These are phyloP conservation scores for Wickerhamomyces sp. DNA, from an alignment of 1,139 yeast species.

Conservation along the genomic window DNA sequence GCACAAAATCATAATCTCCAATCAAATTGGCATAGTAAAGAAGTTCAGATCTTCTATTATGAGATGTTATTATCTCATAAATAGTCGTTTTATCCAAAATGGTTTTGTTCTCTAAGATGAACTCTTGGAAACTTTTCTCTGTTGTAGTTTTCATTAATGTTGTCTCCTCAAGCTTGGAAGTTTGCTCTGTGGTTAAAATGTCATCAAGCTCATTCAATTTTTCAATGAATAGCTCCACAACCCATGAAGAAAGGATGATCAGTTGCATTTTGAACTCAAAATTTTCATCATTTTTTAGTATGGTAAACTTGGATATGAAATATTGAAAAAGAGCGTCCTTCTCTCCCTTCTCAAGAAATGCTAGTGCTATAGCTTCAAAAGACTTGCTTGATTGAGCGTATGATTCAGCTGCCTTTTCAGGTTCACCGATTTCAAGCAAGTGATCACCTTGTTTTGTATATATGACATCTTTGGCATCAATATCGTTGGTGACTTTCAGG, in stretches of 20 bases:
- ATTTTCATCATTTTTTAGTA: constrained; percentile 29
- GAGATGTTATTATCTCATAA: constrained; percentile 65
- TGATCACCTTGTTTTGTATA: constrained; percentile 60
- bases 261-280: constrained; percentile 44
- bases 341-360: constrained; percentile 39
- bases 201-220: constrained; percentile 45
- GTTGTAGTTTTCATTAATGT: constrained; percentile 23
- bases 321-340: constrained; percentile 50
- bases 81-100: constrained; percentile 59
- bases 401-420: constrained; percentile 51
- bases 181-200: constrained; percentile 24
- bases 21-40: constrained; percentile 64
- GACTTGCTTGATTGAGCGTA: constrained; percentile 65
- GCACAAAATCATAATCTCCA: constrained; percentile 63
- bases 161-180: constrained; percentile 21
- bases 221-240: constrained; percentile 61
- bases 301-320: constrained; percentile 44
- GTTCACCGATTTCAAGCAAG: constrained; percentile 33
- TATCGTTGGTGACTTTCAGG: constrained; percentile 39
- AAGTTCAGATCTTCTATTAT: constrained; percentile 60
- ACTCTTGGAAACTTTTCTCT: constrained; percentile 40
- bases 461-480: constrained; percentile 48
- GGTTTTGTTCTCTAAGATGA: constrained; percentile 45
- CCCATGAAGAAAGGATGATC: constrained; percentile 74
- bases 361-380: constrained; percentile 66